These are phyloP conservation scores for Saccharomycopsis javanensis DNA, from an alignment of 805 yeast species.

Conservation along the genomic window DNA sequence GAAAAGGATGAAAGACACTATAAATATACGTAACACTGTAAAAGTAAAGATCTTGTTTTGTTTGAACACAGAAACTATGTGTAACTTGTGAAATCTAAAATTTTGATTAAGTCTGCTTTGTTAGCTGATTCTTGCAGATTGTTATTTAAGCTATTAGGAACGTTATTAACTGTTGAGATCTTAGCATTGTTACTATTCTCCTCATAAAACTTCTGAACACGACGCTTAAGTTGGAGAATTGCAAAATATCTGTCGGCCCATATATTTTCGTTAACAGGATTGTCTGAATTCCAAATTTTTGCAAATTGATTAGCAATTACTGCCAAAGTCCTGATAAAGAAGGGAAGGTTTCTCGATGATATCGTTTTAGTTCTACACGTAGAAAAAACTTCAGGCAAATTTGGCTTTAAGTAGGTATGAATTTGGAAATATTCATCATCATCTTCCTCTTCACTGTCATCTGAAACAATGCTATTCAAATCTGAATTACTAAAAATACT, in stretches of 20 bases:
- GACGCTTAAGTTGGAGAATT: constrained; percentile 9
- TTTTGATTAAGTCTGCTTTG: neutral
- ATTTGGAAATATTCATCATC: constrained; percentile 42
- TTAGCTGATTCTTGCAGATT: neutral
- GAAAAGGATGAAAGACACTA: neutral
- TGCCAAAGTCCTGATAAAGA: constrained; percentile 57
- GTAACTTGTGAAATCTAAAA: constrained; percentile 3
- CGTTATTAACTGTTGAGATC: neutral
- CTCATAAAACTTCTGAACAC: constrained; percentile 6
- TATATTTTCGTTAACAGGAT: constrained; percentile 33
- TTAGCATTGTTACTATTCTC: neutral
- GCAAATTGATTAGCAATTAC: constrained; percentile 64
- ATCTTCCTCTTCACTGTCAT: constrained; percentile 7
- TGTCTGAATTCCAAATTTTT: constrained; percentile 55
- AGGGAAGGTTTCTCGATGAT: constrained; percentile 47
- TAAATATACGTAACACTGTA: no score
- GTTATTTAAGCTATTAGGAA: neutral
- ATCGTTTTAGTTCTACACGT: constrained; percentile 68
- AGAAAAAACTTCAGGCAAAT: constrained; percentile 69
- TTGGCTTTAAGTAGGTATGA: constrained; percentile 51
- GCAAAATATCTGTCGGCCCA: constrained; percentile 49
- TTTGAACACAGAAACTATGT: neutral
- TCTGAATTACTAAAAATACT: neutral
- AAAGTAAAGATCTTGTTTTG: no score
- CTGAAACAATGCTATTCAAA: neutral